A percentile compares a stretch with the other conserved stretches of the same genome.
These are phyloP conservation scores for Selenicereus undatus DNA, from an alignment of 148 eudicot species.

Conservation along the genomic window DNA sequence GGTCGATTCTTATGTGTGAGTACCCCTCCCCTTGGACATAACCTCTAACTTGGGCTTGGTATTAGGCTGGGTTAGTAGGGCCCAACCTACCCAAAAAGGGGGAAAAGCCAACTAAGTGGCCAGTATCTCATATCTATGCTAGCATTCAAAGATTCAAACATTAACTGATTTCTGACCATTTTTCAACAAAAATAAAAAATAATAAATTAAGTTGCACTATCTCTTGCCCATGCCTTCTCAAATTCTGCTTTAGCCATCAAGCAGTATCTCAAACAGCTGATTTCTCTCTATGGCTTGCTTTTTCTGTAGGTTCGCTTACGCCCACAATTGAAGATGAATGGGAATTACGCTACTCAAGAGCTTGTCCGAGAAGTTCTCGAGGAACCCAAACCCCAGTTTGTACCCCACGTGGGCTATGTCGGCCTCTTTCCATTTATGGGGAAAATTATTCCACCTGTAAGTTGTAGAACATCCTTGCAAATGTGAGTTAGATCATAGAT, in stretches of 20 bases:
- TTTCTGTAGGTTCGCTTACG: constrained; percentile 63
- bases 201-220: too few species aligned
- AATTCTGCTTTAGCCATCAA: not conserved
- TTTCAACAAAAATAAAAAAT: too few species aligned
- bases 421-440: constrained; percentile 88
- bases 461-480: constrained; percentile 25
- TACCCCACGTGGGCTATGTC: constrained; percentile 94
- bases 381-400: constrained; percentile 64
- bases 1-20: too few species aligned
- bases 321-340: constrained; percentile 51
- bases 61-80: too few species aligned
- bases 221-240: not conserved
- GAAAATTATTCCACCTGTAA: constrained; percentile 86
- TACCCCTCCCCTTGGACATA: too few species aligned
- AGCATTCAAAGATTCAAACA: not conserved
- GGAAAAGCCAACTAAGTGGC: too few species aligned
- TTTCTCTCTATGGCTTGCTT: not conserved
- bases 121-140: not conserved
- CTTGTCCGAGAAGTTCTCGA: constrained; percentile 71
- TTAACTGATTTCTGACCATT: not conserved
- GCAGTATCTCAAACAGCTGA: not conserved
- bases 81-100: too few species aligned
- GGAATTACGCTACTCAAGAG: constrained; percentile 60
- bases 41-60: too few species aligned
- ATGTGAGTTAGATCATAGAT: not conserved